Evolutionary conservation across 768 basidiomycete species (phyloP), one percentile per base, ranked within the genome.

Genomic region (Boletus sp.): DNA sequence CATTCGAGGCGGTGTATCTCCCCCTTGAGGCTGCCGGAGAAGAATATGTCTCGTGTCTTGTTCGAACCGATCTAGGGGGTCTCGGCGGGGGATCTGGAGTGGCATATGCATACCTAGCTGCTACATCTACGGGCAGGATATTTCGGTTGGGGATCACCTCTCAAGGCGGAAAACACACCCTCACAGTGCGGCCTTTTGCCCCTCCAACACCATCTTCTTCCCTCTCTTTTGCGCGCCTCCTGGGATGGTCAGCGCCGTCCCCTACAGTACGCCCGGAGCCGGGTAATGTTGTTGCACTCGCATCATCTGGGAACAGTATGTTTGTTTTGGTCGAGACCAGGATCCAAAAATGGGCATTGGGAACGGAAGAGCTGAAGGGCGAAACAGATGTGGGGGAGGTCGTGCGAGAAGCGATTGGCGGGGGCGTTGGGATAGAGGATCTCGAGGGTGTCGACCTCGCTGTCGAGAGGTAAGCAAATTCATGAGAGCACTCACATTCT

Each of bases 361-460:
- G 53, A 38, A 80, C 76, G 30, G 88, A 90, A 63, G 83, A 87
- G 54, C 63, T 87, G 27, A 61, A 77, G 3, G 53, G 78, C 34
- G 86, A 89, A 57, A 70, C 73, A 40, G 84, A 88, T 56, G 63
- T 88, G n/a, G 73, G 75, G 0, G 74, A 62, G 0, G 70, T 81
- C 19, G 71, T 86, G 10, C 73, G 75, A 7, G 64, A 73, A 1
- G 80, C 79, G 19, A 68, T 90, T 21, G 69, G 78, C 38, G 70
- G 74, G 33, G 72, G 72, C 0, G 75, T 81, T 47, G 67, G 74
- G 7, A 75, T 77, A 53, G 70, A 89, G 39, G 88, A 90, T 59
- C 70, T 93, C 4, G 90, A 93, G 64, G 69, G 91, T 38, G 72
- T 90, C 43, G 90, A 92, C 73, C 60, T 90, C 33, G 80, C 80